A percentile compares a stretch with the other conserved stretches of the same genome.
Evolutionary conservation across 495 filamentous ascomycete genomes (phyloP).

Genomic region (Talaromyces liani): DNA sequence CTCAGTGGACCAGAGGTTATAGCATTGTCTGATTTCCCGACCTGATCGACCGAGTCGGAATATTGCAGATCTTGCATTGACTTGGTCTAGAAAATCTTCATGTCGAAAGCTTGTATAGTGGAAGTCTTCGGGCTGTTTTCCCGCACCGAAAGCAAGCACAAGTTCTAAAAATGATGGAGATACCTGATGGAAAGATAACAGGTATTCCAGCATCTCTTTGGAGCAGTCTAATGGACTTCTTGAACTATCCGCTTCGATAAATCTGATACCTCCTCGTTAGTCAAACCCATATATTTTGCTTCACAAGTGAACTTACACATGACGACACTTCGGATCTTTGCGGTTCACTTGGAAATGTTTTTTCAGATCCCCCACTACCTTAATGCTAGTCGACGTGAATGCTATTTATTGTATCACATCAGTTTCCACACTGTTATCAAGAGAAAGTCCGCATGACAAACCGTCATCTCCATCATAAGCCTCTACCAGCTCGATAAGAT

Average conservation of each 20-base stretch:
- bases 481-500: background rate
- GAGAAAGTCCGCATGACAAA: background rate
- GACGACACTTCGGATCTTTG: background rate
- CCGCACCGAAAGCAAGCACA: background rate
- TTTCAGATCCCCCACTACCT: background rate
- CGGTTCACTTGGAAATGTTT: background rate
- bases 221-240: background rate
- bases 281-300: background rate
- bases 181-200: constrained; percentile 1
- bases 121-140: background rate
- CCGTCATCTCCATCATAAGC: background rate
- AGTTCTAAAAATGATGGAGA: constrained; percentile 1
- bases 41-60: background rate
- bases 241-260: background rate
- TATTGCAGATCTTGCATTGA: background rate
- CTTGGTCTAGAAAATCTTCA: background rate
- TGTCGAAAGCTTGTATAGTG: background rate
- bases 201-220: background rate
- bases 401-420: background rate
- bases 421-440: background rate
- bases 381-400: background rate
- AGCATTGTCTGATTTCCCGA: background rate
- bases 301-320: background rate
- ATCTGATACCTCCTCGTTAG: background rate
- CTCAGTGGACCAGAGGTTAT: background rate